phyloP scores from a whole-genome alignment of 2,329 filamentous ascomycete genomes.

The Verticillium isaacii region DNA sequence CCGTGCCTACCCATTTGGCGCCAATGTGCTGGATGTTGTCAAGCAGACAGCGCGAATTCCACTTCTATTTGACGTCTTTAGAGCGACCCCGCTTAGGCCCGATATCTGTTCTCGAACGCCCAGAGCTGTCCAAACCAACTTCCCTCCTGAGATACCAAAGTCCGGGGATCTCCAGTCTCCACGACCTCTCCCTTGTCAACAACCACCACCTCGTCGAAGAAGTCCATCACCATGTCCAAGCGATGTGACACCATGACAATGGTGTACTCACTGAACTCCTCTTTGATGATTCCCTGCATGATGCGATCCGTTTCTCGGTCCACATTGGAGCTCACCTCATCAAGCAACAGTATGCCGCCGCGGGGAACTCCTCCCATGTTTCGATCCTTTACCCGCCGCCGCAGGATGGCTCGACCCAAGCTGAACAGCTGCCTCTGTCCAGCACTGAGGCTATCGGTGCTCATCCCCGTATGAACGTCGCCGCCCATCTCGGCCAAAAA shows the following conservation, averaged over 20 bases:
- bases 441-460: slow-evolving; percentile 39
- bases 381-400: slow-evolving; percentile 26
- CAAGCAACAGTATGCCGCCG: slow-evolving; percentile 31
- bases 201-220: slow-evolving; percentile 42
- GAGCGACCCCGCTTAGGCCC: neutral
- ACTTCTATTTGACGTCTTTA: neutral
- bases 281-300: slow-evolving; percentile 34
- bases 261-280: slow-evolving; percentile 41
- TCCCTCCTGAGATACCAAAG: slow-evolving; percentile 13
- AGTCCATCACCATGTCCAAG: slow-evolving; percentile 46
- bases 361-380: neutral
- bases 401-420: slow-evolving; percentile 49
- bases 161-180: slow-evolving; percentile 16
- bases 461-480: slow-evolving; percentile 24
- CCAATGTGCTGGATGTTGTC: too few species aligned
- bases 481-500: slow-evolving; percentile 20
- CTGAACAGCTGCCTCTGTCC: slow-evolving; percentile 58
- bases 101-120: slow-evolving; percentile 16
- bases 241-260: slow-evolving; percentile 46
- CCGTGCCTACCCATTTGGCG: too few species aligned
- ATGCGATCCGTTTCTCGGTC: slow-evolving; percentile 34
- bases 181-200: slow-evolving; percentile 43
- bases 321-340: slow-evolving; percentile 38
- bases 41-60: too few species aligned
- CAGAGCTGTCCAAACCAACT: slow-evolving; percentile 26